Conservation (phyloP, 75 land plant species). For the Cryptomeria japonica region DNA sequence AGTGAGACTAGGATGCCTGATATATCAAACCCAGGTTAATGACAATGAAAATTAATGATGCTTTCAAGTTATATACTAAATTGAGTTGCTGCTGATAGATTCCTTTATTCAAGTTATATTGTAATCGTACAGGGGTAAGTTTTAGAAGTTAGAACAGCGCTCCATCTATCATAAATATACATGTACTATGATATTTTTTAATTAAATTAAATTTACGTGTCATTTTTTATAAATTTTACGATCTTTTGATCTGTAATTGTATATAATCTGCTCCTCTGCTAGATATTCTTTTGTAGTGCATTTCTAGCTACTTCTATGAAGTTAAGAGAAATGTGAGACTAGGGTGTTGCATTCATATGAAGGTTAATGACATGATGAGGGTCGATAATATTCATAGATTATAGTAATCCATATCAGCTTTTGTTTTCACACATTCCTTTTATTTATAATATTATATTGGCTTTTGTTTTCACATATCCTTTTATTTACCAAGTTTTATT, state of each 20-base stretch:
- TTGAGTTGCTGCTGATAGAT: background rate
- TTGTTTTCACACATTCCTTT: background rate
- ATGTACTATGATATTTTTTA: background rate
- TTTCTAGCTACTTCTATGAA: too few relatives aligned
- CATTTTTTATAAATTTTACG: background rate
- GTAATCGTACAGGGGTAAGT: conserved; percentile 2
- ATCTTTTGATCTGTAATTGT: background rate
- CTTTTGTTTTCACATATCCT: background rate
- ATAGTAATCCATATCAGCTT: background rate
- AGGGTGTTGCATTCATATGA: too few relatives aligned
- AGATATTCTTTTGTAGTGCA: background rate
- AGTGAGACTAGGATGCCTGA: background rate
- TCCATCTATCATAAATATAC: background rate
- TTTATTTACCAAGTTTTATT: background rate
- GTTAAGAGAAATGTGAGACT: too few relatives aligned
- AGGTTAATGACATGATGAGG: background rate
- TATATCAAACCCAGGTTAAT: background rate
- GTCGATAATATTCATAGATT: background rate
- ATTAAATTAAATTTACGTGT: background rate
- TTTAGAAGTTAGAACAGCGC: background rate
- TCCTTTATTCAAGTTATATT: background rate
- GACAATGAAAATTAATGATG: background rate
- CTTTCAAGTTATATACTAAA: background rate
- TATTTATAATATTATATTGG: background rate
- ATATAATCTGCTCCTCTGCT: background rate